Conservation (phyloP, 163 green algal genomes). For the Prototheca wickerhamii region DNA sequence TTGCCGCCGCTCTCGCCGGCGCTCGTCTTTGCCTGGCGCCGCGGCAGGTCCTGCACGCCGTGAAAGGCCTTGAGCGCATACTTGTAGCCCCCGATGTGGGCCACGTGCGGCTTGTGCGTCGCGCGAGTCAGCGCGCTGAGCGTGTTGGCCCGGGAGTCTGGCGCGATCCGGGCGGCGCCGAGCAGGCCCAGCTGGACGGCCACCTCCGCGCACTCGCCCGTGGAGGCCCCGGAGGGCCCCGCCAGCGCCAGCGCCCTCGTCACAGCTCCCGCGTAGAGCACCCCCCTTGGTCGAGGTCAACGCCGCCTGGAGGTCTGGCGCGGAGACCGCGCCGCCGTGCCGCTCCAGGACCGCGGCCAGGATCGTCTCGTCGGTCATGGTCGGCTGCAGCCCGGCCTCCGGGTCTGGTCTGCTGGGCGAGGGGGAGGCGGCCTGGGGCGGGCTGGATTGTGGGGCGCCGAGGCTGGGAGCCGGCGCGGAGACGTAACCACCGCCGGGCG, state of each 20-base stretch:
- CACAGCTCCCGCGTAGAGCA: not conserved
- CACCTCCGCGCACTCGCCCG: not conserved
- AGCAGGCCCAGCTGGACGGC: constrained; percentile 2
- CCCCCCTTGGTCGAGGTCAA: too few species aligned
- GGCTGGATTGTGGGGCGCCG: too few species aligned
- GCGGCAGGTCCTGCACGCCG: not conserved
- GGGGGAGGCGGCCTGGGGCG: too few species aligned
- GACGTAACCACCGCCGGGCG: too few species aligned
- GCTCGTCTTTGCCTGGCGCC: not conserved
- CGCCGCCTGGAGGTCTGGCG: not conserved
- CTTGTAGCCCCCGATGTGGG: not conserved
- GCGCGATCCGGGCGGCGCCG: not conserved
- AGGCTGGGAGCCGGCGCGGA: too few species aligned
- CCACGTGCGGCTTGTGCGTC: not conserved
- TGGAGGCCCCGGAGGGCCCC: not conserved
- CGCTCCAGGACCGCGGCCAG: not conserved
- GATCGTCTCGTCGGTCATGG: not conserved
- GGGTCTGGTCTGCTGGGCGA: not conserved
- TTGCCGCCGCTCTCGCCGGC: not conserved
- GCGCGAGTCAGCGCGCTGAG: not conserved
- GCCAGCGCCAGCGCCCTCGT: not conserved
- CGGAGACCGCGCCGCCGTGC: not conserved
- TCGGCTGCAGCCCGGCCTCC: not conserved
- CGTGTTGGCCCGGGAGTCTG: not conserved
- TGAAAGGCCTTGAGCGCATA: not conserved